A percentile compares a stretch with the other conserved stretches of the same genome.
Evolutionary conservation across 2,329 filamentous ascomycete species (phyloP).

Genomic region (Pseudohalonectria lignicola): DNA sequence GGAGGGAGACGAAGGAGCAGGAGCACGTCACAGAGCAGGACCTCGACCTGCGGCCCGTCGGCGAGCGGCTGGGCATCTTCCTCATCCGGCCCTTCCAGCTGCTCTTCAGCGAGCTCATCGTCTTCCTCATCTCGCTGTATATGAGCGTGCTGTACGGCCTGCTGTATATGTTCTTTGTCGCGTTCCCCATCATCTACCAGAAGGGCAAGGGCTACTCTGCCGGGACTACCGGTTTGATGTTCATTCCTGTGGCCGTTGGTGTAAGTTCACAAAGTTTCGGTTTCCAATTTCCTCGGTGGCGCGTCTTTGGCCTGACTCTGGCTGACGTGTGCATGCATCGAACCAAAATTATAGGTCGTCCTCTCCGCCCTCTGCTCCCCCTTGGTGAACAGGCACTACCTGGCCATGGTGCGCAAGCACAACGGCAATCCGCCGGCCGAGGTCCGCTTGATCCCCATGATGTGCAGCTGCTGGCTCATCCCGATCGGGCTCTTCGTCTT

Average conservation of each 20-base stretch:
- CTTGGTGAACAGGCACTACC: conserved; percentile 71
- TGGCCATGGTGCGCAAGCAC: conserved; percentile 49
- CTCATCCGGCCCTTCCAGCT: conserved; percentile 76
- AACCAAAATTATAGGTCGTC: conserved; percentile 28
- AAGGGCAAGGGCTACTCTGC: conserved; percentile 69
- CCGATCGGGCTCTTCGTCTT: conserved; percentile 48
- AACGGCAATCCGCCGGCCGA: conserved; percentile 69
- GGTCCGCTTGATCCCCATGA: conserved; percentile 71
- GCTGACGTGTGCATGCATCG: no score
- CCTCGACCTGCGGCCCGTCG: conserved; percentile 58
- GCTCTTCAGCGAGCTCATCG: conserved; percentile 73
- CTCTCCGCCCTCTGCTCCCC: conserved; percentile 56
- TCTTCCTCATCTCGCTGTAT: conserved; percentile 73
- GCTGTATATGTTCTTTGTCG: conserved; percentile 54
- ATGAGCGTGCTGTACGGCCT: conserved; percentile 74
- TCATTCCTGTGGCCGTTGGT: conserved; percentile 71
- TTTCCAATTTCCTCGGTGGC: no score
- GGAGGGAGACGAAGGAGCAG: conserved; percentile 54
- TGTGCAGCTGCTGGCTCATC: conserved; percentile 63
- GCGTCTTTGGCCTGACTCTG: neutral
- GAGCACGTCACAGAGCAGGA: conserved; percentile 72
- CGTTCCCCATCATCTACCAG: conserved; percentile 61
- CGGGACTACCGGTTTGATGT: conserved; percentile 71
- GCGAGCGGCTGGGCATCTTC: conserved; percentile 62
- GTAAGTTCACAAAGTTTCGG: conserved; percentile 24